A percentile compares a stretch with the other conserved stretches of the same genome.
These are phyloP conservation scores for Boeremia exigua DNA, from an alignment of 2,329 filamentous ascomycete species.

Conservation along the genomic window DNA sequence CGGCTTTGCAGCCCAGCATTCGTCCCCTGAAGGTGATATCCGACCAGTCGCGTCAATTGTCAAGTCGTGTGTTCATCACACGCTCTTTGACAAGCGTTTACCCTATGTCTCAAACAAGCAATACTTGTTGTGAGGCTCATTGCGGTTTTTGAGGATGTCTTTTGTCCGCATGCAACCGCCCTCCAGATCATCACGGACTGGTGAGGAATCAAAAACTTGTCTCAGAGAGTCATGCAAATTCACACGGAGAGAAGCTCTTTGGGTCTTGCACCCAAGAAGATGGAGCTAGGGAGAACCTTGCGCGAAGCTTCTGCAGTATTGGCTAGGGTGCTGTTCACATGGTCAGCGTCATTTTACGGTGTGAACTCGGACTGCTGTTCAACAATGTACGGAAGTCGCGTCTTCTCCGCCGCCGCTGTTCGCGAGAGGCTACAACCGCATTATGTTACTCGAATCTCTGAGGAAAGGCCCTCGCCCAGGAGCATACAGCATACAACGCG, in stretches of 20 bases:
- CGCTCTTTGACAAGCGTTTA: constrained; percentile 65
- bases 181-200: constrained; percentile 59
- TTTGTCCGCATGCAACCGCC: constrained; percentile 82
- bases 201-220: constrained; percentile 96
- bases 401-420: constrained; percentile 26
- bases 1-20: constrained; percentile 54
- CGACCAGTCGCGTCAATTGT: constrained; percentile 72
- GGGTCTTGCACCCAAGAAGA: constrained; percentile 21
- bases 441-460: constrained; percentile 21
- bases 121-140: constrained; percentile 47
- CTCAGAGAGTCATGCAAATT: constrained; percentile 81
- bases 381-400: constrained; percentile 2
- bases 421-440: constrained; percentile 11
- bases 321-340: constrained; percentile 36
- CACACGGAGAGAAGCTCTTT: constrained; percentile 72
- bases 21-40: constrained; percentile 56
- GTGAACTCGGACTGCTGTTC: neutral
- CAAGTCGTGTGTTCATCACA: constrained; percentile 61
- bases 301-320: constrained; percentile 24
- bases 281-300: constrained; percentile 22
- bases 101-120: constrained; percentile 35
- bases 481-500: neutral
- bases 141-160: constrained; percentile 94
- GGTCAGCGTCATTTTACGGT: constrained; percentile 20
- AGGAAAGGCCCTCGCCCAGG: constrained; percentile 16